Percentiles rank a stretch among this genome's conserved stretches.
Conservation (phyloP, 192 early-diverging fungal genomes). For the Coemansia sp. region DNA sequence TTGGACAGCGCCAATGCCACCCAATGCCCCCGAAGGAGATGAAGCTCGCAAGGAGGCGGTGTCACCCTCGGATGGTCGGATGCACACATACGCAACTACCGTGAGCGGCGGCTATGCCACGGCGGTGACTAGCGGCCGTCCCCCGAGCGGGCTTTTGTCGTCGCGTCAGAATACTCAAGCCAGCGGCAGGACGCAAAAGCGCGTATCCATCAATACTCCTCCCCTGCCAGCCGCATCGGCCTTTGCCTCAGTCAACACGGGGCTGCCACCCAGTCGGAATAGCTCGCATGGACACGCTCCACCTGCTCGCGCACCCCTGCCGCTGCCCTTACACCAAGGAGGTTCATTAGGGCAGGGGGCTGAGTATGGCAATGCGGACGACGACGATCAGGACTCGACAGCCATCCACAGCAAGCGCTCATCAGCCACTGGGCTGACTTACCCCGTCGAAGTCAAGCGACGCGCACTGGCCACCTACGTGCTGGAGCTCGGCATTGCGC, state of each 20-base stretch:
- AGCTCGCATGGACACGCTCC: not conserved
- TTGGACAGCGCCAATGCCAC: slow-evolving; percentile 12
- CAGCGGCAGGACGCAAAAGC: slow-evolving; percentile 21
- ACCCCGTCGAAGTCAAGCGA: slow-evolving; percentile 22
- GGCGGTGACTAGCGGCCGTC: not conserved
- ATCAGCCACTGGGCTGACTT: not conserved
- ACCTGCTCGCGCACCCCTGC: not conserved
- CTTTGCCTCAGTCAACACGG: slow-evolving; percentile 7
- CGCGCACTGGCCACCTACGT: slow-evolving; percentile 60
- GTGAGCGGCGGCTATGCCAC: not conserved
- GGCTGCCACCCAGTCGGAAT: not conserved
- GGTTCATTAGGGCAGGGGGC: not conserved
- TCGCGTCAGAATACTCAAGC: slow-evolving; percentile 20
- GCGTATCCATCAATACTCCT: slow-evolving; percentile 33
- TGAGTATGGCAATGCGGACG: not conserved
- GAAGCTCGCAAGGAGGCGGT: not conserved
- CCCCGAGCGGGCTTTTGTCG: not conserved
- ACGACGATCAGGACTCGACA: slow-evolving; percentile 24
- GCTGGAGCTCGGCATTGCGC: slow-evolving; percentile 69
- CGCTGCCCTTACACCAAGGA: not conserved
- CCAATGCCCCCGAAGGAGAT: not conserved
- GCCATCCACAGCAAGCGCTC: slow-evolving; percentile 16
- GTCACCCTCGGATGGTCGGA: not conserved
- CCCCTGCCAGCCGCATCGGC: slow-evolving; percentile 25
- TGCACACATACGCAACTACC: not conserved